Evolutionary conservation across 2,329 filamentous ascomycete genomes (phyloP).

Genomic region (Ceratocystiopsis brevicomis): DNA sequence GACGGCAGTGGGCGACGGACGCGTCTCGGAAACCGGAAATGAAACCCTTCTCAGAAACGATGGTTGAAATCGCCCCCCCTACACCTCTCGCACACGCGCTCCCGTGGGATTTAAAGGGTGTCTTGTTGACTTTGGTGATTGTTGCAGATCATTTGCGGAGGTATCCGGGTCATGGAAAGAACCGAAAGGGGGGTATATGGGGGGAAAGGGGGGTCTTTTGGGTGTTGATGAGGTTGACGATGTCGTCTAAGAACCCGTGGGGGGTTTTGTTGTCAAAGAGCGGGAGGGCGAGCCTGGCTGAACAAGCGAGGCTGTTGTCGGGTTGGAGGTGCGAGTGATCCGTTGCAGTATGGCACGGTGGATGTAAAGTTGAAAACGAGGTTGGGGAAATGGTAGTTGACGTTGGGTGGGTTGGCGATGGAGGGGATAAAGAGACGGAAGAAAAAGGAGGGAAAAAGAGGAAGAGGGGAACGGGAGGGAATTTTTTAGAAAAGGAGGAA

Average conservation of each 20-base stretch:
- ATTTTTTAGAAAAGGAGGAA: slow-evolving; percentile 9
- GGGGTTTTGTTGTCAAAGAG: neutral
- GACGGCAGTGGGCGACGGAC: slow-evolving; percentile 8
- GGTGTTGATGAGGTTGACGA: slow-evolving; percentile 3
- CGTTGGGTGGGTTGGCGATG: slow-evolving; percentile 4
- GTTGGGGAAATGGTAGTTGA: neutral
- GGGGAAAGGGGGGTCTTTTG: neutral
- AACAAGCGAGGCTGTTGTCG: too few species aligned
- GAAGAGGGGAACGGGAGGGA: slow-evolving; percentile 10
- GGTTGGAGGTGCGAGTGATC: neutral
- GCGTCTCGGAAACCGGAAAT: slow-evolving; percentile 15
- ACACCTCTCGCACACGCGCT: slow-evolving; percentile 43
- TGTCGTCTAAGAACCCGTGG: neutral
- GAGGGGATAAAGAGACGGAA: slow-evolving; percentile 1
- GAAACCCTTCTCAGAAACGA: slow-evolving; percentile 27
- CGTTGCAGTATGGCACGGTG: neutral
- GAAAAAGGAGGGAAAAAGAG: slow-evolving; percentile 9
- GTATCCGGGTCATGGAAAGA: slow-evolving; percentile 35
- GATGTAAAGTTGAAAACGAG: neutral
- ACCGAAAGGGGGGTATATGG: slow-evolving; percentile 14
- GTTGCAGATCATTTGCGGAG: slow-evolving; percentile 34
- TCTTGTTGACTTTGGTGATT: slow-evolving; percentile 32
- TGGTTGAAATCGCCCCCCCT: slow-evolving; percentile 38
- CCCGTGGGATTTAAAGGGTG: slow-evolving; percentile 56
- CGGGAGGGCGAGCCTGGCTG: too few species aligned